Evolutionary conservation across 2,329 filamentous ascomycete species (phyloP).

Genomic region (Ambrosiella beaveri): DNA sequence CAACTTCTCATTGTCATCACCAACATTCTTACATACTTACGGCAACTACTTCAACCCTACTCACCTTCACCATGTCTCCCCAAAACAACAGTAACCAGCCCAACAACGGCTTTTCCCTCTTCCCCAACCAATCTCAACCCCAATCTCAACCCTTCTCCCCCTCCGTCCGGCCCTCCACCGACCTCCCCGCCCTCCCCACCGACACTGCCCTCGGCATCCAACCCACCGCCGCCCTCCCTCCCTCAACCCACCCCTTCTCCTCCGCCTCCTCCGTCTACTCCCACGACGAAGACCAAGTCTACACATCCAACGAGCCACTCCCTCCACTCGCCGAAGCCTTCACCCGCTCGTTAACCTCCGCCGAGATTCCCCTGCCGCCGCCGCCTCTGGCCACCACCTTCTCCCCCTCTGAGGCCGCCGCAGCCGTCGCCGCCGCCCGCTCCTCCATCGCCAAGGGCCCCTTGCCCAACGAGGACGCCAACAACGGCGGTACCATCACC

Average conservation of each 20-base stretch:
- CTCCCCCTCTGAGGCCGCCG: neutral
- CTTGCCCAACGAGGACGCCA: conserved; percentile 18
- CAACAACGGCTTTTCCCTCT: conserved; percentile 9
- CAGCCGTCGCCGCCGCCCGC: conserved; percentile 25
- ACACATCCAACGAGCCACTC: conserved; percentile 1
- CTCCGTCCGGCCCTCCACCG: neutral
- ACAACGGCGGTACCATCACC: conserved; percentile 28
- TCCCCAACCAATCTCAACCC: conserved; percentile 2
- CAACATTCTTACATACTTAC: no score
- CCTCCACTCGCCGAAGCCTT: neutral
- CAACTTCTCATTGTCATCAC: no score
- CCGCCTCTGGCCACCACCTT: conserved; percentile 3
- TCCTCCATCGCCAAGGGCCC: conserved; percentile 42
- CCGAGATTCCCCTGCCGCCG: neutral
- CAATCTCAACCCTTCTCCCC: conserved; percentile 8
- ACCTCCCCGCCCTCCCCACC: conserved; percentile 18
- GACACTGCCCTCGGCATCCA: conserved; percentile 11
- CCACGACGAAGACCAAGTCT: neutral
- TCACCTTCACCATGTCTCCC: no score
- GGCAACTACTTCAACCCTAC: no score
- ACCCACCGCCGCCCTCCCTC: conserved; percentile 3
- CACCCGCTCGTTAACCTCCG: neutral
- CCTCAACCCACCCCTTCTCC: conserved; percentile 2
- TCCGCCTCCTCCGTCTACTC: conserved; percentile 2
- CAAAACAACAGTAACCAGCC: neutral